Evolutionary conservation across 202 grass and related monocot genomes (phyloP), one percentile per base, ranked within the genome.

Genomic region (Digitaria exilis): DNA sequence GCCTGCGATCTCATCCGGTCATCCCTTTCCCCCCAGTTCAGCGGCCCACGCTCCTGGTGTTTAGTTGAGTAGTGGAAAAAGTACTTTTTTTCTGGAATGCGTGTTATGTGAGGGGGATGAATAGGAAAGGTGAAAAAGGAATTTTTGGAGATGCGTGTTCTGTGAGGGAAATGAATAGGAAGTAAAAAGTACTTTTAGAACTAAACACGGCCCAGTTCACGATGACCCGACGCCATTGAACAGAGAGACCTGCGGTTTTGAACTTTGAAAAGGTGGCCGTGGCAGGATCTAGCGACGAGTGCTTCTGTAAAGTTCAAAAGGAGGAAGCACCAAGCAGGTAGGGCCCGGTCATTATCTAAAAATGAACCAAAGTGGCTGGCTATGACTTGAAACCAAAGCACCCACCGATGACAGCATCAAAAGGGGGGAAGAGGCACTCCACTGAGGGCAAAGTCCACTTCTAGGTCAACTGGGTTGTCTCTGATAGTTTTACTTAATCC

Each of bases 391-490:
- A 54, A 55, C 15, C 35, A 77, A 57, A 51, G 52, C 74, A 41
- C 65, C 73, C 73, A 77, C 73, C 69, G 24, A 61, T 29, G 26
- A 17, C 17, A 43, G 56, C 75, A 3, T 2, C 26, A 43, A 30
- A 49, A 64, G 28, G 46, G n/a, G n/a, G 30, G 65, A 49, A 79
- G 31, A 35, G 63, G 14, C 31, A 9, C 32, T 32, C 64, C 78
- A 80, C 63, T 68, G 77, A 54, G 39, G 8, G 2, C 7, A 9
- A 76, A 56, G 78, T 81, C 61, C 49, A 67, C 70, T 68, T 17
- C 13, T 17, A 6, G 26, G 85, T 70, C 71, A 82, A 82, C 71
- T n/a, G 22, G 58, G 41, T 58, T 28, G 52, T 45, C 60, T 65
- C 6, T 21, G 10, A 13, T 21, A 10, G 14, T 54, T 68, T 50